Base-by-base conservation (phyloP, 768 basidiomycete genomes). In the Tulasnella calospora region DNA sequence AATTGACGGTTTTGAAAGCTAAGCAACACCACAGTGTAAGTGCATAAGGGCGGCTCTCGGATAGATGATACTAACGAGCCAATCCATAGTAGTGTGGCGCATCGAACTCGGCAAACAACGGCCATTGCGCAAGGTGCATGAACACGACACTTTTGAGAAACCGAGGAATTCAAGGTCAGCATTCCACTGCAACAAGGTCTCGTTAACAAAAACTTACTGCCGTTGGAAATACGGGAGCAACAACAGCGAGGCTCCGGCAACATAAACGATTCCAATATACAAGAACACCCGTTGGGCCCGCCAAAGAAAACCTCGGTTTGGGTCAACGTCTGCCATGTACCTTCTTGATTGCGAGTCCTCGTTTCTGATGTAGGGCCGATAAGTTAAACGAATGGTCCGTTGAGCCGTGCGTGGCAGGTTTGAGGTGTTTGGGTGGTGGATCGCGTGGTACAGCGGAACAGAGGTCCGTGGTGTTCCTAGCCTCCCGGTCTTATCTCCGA, bases 1-100 rank as follows among this genome's bases (percentile, higher is more conserved):
- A 83, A 81, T 96, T 94, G 30, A 79, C 27, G 9, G 79, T 40
- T 38, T 77, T 79, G 57, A 78, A 78, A 1, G 79, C 79, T 79
- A 33, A 27, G 71, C 2, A 51, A 74, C 30, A 70, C 36, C 2
- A 8, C 3, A 6, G 21, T 3, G 73, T 51, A 4, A 69, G 57
- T 3, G 55, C 27, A 21, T 30, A 8, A 44, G 5, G 23, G 27
- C 41, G 13, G 2, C 41, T 23, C 6, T 57, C 36, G 19, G 55
- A 35, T 6, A 71, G 6, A 21, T 3, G 21, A 38, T 12, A 79
- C 78, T 35, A 1, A 76, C 78, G 78, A 13, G 78, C 78, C 21
- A 79, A 74, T 38, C 78, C 76, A 67, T 79, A 70, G 35, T 69
- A 78, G 19, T 76, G 75, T 7, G 78, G 78, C 19, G 40, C 33